Evolutionary conservation across 352 stramenopile genomes (phyloP), one percentile per base, ranked within the genome.

Genomic region (Pythium brassicae): DNA sequence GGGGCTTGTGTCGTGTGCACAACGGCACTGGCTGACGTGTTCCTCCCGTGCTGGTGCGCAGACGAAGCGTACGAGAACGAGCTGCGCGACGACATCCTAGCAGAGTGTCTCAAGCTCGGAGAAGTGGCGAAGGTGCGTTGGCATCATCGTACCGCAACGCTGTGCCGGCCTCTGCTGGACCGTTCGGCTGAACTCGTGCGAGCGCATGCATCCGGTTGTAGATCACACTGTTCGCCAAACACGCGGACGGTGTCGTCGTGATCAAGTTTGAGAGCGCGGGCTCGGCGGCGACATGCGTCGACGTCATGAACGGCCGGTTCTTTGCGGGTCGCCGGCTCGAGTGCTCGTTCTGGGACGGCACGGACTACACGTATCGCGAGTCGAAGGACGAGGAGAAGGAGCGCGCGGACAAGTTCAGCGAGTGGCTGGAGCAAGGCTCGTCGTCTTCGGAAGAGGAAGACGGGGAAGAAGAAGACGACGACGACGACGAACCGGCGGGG

Each of bases 191-290:
- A 37, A 37, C 32, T 7, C 32, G 32, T 37, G 32, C 32, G 32
- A 37, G 14, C 32, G 32, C 32, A 11, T 37, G 32, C 32, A 37
- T 11, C 14, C 8, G 32, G 14, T 37, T 37, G 8, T 86, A 98
- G 68, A 97, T 99, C 43, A 99, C 95, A n/a, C 69, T 98, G 11
- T 98, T 99, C 70, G 75, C 76, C 3, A 97, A 97, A 57, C 91
- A 97, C 69, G 69, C 71, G 23, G 76, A 97, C 12, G 94, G 93
- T 7, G 89, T 98, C 1, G 86, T 98, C 1, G 87, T 98, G 50
- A 78, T 99, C 58, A 99, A 98, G 66, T 98, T 97, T 57, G 73
- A 76, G 26, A 84, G 89, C 25, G 88, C 89, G 25, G 83, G 86
- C 20, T 87, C 79, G 42, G 89, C 90, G 12, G 83, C 87, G 35